Evolutionary conservation across 208 protist species (phyloP), one percentile per base, ranked within the genome.

Genomic region (Trypanosoma mega): DNA sequence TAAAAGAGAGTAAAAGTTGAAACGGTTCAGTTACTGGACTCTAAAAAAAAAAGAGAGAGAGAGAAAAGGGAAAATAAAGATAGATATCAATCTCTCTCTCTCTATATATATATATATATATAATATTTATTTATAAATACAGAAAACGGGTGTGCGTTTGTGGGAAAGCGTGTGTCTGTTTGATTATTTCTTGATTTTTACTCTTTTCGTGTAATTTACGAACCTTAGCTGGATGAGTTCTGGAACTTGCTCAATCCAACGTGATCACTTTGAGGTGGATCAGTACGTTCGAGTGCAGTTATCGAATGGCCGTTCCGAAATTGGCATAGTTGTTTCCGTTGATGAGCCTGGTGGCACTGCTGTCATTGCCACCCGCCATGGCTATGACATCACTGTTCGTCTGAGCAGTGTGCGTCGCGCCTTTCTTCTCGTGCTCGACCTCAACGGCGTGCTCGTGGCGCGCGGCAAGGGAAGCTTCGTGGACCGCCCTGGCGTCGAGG

Each of bases 401-500:
- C 69, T 73, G 0, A 65, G 68, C 12, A 72, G 78, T 9, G 76
- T 96, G 23, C 74, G 70, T 7, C 80, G 84, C 21, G 90, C 90
- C 12, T 96, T 96, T 34, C 66, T 96, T 1, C 52, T 96, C 2
- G 79, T 96, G 39, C 72, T 94, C 2, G 90, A 96, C 57, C 77
- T 96, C 27, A 96, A 96, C 58, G 90, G 90, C 9, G 90, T 96
- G 20, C 85, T 96, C 23, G 87, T 87, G 7, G 85, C 83, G 6
- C 78, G 90, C 24, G 81, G 83, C 0, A 65, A 76, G 2, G 80
- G 84, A 12, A 79, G 50, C 57, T 94, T 89, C 55, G 67, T 85
- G 2, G 67, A 80, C 5, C 87, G 90, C 16, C 90, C 90, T 1
- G 64, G 90, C 45, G 80, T 90, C 14, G 26, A 64, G 18, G 79